Evolutionary conservation across 306 rosid species (phyloP).

Genomic region (Trifolium repens): DNA sequence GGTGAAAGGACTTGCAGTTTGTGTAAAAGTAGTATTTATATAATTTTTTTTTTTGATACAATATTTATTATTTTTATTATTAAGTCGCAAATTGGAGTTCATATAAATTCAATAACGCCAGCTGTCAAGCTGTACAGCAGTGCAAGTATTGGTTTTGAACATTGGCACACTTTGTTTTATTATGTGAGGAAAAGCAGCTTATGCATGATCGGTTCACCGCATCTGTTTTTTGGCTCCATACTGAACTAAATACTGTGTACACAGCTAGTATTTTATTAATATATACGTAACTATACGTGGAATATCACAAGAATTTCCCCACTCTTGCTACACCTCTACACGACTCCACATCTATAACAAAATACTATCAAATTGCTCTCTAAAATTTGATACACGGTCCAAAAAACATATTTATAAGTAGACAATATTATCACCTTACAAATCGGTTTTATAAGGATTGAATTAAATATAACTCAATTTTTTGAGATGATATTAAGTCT

Average conservation of each 20-base stretch:
- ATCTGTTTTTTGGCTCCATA: background rate
- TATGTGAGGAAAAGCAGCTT: background rate
- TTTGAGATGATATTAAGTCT: too few relatives aligned
- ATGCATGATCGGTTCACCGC: background rate
- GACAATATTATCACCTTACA: too few relatives aligned
- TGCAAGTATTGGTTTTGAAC: conserved; percentile 3
- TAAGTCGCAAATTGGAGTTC: background rate
- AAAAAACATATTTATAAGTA: too few relatives aligned
- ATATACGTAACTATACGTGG: background rate
- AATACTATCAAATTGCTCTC: too few relatives aligned
- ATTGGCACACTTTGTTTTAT: conserved; percentile 11
- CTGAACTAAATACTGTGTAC: background rate
- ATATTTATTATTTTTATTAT: too few relatives aligned
- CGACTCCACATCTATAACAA: background rate
- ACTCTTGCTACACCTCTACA: background rate
- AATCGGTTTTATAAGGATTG: too few relatives aligned
- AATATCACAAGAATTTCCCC: background rate
- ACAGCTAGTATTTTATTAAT: background rate
- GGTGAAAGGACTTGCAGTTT: background rate
- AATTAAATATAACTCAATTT: too few relatives aligned
- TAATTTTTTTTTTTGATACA: too few relatives aligned
- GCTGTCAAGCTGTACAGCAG: background rate
- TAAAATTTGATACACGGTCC: too few relatives aligned
- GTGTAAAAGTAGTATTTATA: background rate
- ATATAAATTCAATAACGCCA: conserved; percentile 8